These are phyloP conservation scores for Nemania diffusa DNA, from an alignment of 2,329 filamentous ascomycete genomes.

Conservation along the genomic window DNA sequence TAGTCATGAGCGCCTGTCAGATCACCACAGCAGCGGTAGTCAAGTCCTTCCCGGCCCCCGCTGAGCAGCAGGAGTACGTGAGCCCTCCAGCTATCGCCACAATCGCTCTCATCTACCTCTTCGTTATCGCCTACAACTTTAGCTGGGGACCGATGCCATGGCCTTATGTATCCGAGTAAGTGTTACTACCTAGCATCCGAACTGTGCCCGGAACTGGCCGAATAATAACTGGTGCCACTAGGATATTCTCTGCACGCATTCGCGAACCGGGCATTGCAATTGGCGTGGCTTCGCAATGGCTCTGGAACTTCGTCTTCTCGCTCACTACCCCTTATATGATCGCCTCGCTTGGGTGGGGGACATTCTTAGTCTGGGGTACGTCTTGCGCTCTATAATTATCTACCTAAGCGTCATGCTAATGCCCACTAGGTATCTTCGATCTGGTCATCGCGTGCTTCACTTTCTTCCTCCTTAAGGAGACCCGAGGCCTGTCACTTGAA, in stretches of 20 bases:
- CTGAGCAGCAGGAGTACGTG: constrained; percentile 43
- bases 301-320: constrained; percentile 61
- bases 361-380: constrained; percentile 58
- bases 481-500: constrained; percentile 74
- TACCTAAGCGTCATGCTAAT: constrained; percentile 11
- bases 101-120: constrained; percentile 64
- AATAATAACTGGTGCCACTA: constrained; percentile 28
- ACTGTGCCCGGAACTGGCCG: background rate
- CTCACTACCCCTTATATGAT: constrained; percentile 63
- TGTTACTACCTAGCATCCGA: constrained; percentile 9
- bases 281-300: constrained; percentile 59
- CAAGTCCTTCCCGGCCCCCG: constrained; percentile 51
- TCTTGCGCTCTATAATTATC: background rate
- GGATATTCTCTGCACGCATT: constrained; percentile 60
- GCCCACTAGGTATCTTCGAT: constrained; percentile 50
- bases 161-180: constrained; percentile 59
- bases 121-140: constrained; percentile 63
- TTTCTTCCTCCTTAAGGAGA: constrained; percentile 71
- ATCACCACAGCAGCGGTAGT: constrained; percentile 57
- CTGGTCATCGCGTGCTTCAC: constrained; percentile 55
- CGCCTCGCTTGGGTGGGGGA: constrained; percentile 57
- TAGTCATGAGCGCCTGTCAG: constrained; percentile 58
- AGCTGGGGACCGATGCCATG: constrained; percentile 62
- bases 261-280: constrained; percentile 59
- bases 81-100: constrained; percentile 59